phyloP scores from a whole-genome alignment of 2,329 filamentous ascomycete genomes.

The Microcyclospora pomicola region DNA sequence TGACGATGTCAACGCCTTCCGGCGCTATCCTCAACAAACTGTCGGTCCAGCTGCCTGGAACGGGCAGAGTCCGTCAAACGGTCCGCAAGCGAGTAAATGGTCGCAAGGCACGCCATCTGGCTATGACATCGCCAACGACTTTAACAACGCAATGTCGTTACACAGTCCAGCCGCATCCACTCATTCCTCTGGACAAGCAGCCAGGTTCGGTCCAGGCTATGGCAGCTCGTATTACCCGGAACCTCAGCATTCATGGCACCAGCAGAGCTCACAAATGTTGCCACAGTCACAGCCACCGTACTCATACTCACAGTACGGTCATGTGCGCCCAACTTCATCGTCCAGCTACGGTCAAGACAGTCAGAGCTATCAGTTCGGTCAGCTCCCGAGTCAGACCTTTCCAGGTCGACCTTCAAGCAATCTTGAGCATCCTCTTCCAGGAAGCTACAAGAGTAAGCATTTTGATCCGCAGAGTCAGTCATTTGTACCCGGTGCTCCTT shows the following conservation, averaged over 20 bases:
- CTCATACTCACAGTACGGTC: not conserved
- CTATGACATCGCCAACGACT: slow-evolving; percentile 33
- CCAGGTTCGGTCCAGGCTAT: slow-evolving; percentile 3
- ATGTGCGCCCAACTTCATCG: not conserved
- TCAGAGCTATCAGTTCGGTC: slow-evolving; percentile 57
- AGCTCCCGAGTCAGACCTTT: slow-evolving; percentile 56
- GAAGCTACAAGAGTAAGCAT: slow-evolving; percentile 67
- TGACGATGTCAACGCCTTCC: not conserved
- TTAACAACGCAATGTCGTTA: slow-evolving; percentile 34
- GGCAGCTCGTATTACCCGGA: slow-evolving; percentile 4
- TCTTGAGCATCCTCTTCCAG: slow-evolving; percentile 69
- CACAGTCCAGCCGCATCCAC: slow-evolving; percentile 14
- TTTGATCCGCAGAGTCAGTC: slow-evolving; percentile 94
- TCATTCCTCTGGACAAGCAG: slow-evolving; percentile 1
- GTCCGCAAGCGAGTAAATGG: slow-evolving; percentile 8
- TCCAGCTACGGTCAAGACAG: slow-evolving; percentile 21
- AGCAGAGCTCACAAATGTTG: slow-evolving; percentile 16
- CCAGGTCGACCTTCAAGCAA: slow-evolving; percentile 58
- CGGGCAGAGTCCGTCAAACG: not conserved
- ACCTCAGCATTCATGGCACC: slow-evolving; percentile 16
- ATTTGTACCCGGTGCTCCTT: slow-evolving; percentile 55
- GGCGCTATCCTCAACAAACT: not conserved
- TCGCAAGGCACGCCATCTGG: slow-evolving; percentile 18
- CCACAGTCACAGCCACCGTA: slow-evolving; percentile 7
- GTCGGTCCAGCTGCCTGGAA: not conserved